Evolutionary conservation across 805 yeast genomes (phyloP), one percentile per base, ranked within the genome.

Genomic region (Ogataea nitratoaversa): DNA sequence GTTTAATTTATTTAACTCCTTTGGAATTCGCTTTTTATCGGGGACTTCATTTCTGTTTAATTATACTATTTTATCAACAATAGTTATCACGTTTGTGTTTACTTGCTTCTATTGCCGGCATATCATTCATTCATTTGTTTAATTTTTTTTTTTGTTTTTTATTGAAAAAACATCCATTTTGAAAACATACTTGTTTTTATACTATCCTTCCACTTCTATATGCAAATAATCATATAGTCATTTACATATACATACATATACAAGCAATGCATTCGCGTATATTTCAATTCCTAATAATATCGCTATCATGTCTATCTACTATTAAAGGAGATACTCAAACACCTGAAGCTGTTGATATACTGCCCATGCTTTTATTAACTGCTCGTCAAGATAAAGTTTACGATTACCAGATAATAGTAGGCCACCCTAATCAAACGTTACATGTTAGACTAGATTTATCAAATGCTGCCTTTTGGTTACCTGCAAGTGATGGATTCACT

Each of bases 401-500:
- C 32, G 63, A 62, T 34, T 50, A 50, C 30, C 34, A 46, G 17
- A 31, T 60, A 2, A 23, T 46, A 8, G 43, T 63, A 1, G 67
- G 67, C 2, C 31, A 33, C 3, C 54, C 59, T 1, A 37, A 41
- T 7, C 61, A 60, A 43, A 33, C 47, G 2, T 11, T 58, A 22
- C 41, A 25, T 6, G 34, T 63, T 9, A 45, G 68, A 19, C 30
- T 64, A 11, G 68, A 64, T 41, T 38, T 62, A 2, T 37, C 44
- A n/a, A 54, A 56, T 25, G 60, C 54, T 7, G 46, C 46, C 16
- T 20, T 58, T 1, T 64, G 66, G 66, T 46, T 61, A 2, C 63
- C 60, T 25, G 61, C 52, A 17, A 36, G 44, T 5, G 38, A 40
- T 17, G 45, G 42, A 3, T 62, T 54, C 34, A 31, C 51, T 5